Evolutionary conservation across 2,329 filamentous ascomycete species (phyloP).

Genomic region (Chaetomium strumarium): DNA sequence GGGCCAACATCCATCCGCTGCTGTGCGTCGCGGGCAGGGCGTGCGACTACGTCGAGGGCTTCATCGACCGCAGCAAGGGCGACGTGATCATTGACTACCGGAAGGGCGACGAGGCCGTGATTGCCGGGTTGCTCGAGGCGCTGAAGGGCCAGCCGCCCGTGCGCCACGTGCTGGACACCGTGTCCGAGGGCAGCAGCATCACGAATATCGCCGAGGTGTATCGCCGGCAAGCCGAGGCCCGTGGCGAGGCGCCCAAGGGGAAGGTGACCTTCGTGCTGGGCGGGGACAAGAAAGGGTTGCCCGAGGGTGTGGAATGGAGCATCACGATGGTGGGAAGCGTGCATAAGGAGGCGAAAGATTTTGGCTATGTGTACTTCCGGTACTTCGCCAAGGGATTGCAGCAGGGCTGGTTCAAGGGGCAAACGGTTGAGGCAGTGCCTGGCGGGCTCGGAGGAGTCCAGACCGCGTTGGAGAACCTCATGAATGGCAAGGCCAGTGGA

Average conservation of each 20-base stretch:
- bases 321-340: constrained; percentile 28
- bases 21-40: constrained; percentile 54
- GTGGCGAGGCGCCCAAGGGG: constrained; percentile 20
- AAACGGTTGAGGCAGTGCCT: constrained; percentile 46
- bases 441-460: constrained; percentile 28
- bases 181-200: constrained; percentile 46
- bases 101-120: constrained; percentile 46
- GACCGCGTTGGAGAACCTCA: constrained; percentile 48
- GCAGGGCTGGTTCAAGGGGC: constrained; percentile 43
- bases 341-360: constrained; percentile 30
- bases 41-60: constrained; percentile 46
- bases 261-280: constrained; percentile 37
- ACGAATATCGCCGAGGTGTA: constrained; percentile 41
- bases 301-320: constrained; percentile 21
- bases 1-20: constrained; percentile 54
- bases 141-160: constrained; percentile 37
- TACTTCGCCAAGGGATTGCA: constrained; percentile 37
- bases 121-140: constrained; percentile 39
- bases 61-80: constrained; percentile 41
- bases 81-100: constrained; percentile 38
- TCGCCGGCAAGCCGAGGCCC: constrained; percentile 13
- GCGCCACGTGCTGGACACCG: constrained; percentile 51
- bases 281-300: constrained; percentile 25
- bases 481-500: constrained; percentile 54
- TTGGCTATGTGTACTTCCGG: constrained; percentile 30